A percentile compares a stretch with the other conserved stretches of the same genome.
Evolutionary conservation across 139 green algal genomes (phyloP).

Genomic region (Chlamydomonas schloesseri): DNA sequence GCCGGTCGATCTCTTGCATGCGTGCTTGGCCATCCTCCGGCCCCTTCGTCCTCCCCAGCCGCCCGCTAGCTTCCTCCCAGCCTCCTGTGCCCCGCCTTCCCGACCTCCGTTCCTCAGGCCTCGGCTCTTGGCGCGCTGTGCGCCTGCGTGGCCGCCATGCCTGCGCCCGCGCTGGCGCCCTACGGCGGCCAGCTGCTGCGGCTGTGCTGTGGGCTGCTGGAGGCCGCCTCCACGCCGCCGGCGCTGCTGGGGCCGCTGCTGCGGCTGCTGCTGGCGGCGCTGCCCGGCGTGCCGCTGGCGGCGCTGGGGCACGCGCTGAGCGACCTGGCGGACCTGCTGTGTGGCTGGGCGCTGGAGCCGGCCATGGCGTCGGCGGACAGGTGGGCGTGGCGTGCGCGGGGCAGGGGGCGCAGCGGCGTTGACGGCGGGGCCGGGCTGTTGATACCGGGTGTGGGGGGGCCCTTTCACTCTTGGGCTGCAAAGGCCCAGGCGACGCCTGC

Average conservation of each 20-base stretch:
- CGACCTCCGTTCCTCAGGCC: too few species aligned
- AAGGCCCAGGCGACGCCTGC: too few species aligned
- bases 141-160: not conserved
- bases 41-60: too few species aligned
- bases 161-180: not conserved
- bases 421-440: not conserved
- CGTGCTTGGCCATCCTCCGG: too few species aligned
- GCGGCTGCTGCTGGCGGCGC: constrained; percentile 18
- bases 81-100: too few species aligned
- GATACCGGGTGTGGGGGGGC: not conserved
- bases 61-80: too few species aligned
- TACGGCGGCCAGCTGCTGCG: constrained; percentile 7
- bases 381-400: too few species aligned
- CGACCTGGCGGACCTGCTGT: constrained; percentile 39
- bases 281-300: constrained; percentile 22
- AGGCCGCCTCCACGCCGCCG: constrained; percentile 21
- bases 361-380: constrained; percentile 6
- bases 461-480: too few species aligned
- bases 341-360: constrained; percentile 28
- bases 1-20: too few species aligned
- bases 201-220: constrained; percentile 6
- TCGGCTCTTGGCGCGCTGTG: constrained; percentile 13
- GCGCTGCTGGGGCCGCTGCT: constrained; percentile 38
- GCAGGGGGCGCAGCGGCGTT: too few species aligned
- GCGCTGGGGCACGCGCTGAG: constrained; percentile 17